Percentiles rank a stretch among this genome's conserved stretches.
Conservation (phyloP, 2,329 filamentous ascomycete genomes). For the Zasmidium cellare region DNA sequence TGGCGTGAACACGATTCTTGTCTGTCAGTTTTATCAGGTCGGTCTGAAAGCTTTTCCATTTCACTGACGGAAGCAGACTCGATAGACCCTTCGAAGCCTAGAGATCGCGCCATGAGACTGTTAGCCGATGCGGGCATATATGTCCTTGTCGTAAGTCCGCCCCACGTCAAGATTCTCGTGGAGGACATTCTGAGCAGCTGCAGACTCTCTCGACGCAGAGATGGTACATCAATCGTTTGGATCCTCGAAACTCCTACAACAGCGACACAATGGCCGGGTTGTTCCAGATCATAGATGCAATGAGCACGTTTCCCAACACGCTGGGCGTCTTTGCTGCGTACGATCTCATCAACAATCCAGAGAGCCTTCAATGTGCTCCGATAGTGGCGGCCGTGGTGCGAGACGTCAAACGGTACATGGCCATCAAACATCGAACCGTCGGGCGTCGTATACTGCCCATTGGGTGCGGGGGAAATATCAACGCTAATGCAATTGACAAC, state of each 20-base stretch:
- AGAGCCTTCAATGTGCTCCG: conserved; percentile 7
- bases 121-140: conserved; percentile 19
- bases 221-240: conserved; percentile 6
- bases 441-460: conserved; percentile 18
- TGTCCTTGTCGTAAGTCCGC: conserved; percentile 12
- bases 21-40: conserved; percentile 9
- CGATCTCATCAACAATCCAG: conserved; percentile 10
- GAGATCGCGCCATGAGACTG: conserved; percentile 18
- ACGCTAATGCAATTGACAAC: neutral
- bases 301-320: conserved; percentile 13
- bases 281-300: conserved; percentile 8
- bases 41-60: too few relatives aligned
- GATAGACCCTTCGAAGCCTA: conserved; percentile 14
- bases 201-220: conserved; percentile 3
- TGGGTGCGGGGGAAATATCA: conserved; percentile 9
- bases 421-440: conserved; percentile 2
- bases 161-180: neutral
- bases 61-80: conserved; percentile 3
- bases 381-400: conserved; percentile 17
- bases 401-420: conserved; percentile 20
- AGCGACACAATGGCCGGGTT: neutral
- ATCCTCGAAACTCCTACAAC: conserved; percentile 15
- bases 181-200: neutral
- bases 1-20: conserved; percentile 13
- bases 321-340: conserved; percentile 11